These are phyloP conservation scores for Rhizophlyctis rosea DNA, from an alignment of 192 early-diverging fungal species.

Conservation along the genomic window DNA sequence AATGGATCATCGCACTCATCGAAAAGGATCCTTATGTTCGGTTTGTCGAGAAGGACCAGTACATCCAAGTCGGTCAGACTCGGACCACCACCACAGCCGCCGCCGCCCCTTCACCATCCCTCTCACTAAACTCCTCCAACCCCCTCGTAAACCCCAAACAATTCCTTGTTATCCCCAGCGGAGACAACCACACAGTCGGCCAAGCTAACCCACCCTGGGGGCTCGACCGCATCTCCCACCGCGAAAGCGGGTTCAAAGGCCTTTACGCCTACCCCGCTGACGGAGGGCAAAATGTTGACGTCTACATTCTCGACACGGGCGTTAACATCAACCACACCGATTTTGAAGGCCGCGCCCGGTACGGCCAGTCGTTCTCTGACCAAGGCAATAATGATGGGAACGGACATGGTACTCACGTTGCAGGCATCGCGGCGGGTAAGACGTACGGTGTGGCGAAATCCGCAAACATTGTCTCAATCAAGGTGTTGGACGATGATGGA, in stretches of 20 bases:
- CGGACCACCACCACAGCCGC: neutral
- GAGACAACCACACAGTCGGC: neutral
- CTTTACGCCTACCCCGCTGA: constrained; percentile 26
- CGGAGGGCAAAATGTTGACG: constrained; percentile 9
- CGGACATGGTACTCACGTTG: constrained; percentile 56
- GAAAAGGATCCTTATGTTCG: neutral
- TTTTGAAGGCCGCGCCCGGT: constrained; percentile 49
- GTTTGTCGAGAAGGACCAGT: constrained; percentile 16
- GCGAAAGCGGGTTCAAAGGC: constrained; percentile 20
- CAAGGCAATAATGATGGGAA: constrained; percentile 38
- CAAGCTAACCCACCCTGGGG: constrained; percentile 32
- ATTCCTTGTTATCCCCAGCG: constrained; percentile 17
- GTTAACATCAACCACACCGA: constrained; percentile 38
- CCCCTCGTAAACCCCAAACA: constrained; percentile 4
- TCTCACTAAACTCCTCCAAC: neutral
- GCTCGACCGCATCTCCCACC: constrained; percentile 36
- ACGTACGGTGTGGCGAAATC: constrained; percentile 57
- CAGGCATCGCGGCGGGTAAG: constrained; percentile 40
- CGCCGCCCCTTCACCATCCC: neutral
- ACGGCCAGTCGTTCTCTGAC: constrained; percentile 38
- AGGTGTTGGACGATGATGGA: constrained; percentile 51
- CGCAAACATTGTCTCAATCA: constrained; percentile 54
- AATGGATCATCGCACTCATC: constrained; percentile 3
- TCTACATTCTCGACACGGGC: constrained; percentile 46
- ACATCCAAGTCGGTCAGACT: neutral